These are phyloP conservation scores for Candida ficus DNA, from an alignment of 805 yeast genomes.

Conservation along the genomic window DNA sequence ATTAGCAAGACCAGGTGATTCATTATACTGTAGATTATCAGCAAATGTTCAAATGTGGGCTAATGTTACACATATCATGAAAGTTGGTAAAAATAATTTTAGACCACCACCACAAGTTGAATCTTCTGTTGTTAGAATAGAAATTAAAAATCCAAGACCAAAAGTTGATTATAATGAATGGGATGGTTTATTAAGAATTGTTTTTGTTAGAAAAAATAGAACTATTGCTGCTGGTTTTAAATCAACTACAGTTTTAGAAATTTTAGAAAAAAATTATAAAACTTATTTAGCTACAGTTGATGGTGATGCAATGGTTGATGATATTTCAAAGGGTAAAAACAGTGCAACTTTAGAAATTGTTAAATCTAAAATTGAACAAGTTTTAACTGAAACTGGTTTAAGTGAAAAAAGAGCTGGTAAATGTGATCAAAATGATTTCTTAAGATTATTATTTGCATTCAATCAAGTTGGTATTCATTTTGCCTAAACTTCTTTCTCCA, in stretches of 20 bases:
- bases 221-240: conserved; percentile 92
- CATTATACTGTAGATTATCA: conserved; percentile 84
- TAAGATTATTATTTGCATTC: conserved; percentile 81
- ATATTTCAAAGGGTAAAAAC: conserved; percentile 27
- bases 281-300: conserved; percentile 58
- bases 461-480: conserved; percentile 97
- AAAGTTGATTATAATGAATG: conserved; percentile 89
- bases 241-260: conserved; percentile 69
- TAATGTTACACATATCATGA: conserved; percentile 97
- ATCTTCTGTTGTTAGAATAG: conserved; percentile 91
- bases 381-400: conserved; percentile 72
- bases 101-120: conserved; percentile 99
- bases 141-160: conserved; percentile 91
- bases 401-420: conserved; percentile 88
- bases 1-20: conserved; percentile 95
- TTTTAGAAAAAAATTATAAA: conserved; percentile 83
- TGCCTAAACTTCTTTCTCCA: conserved; percentile 41
- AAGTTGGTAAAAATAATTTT: conserved; percentile 94
- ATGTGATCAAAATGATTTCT: conserved; percentile 91
- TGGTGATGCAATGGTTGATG: conserved; percentile 33
- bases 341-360: conserved; percentile 41
- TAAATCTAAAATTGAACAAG: conserved; percentile 65
- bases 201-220: conserved; percentile 89
- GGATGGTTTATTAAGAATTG: conserved; percentile 92
- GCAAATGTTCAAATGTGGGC: conserved; percentile 99